A percentile compares a stretch with the other conserved stretches of the same genome.
Evolutionary conservation across 2,329 filamentous ascomycete genomes (phyloP).

Genomic region (Cadophora malorum): DNA sequence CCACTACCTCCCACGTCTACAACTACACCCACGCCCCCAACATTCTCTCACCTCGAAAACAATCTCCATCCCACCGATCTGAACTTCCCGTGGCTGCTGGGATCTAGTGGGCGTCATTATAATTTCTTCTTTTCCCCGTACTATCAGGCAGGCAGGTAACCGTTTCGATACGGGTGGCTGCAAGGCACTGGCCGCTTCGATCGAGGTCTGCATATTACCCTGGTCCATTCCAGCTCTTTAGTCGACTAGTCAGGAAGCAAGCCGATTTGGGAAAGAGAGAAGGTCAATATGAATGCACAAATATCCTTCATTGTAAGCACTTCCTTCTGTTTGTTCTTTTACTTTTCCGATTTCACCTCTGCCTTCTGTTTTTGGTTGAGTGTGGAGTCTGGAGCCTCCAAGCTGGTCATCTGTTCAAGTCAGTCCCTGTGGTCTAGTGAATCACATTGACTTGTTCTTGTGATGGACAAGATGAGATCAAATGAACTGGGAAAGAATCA

Average conservation of each 20-base stretch:
- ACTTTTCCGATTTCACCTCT: neutral
- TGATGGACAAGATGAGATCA: slow-evolving; percentile 16
- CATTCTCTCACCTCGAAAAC: no score
- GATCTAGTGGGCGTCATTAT: slow-evolving; percentile 4
- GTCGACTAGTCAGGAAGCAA: slow-evolving; percentile 26
- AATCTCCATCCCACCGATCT: neutral
- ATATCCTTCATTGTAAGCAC: slow-evolving; percentile 62
- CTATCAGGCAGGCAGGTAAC: slow-evolving; percentile 5
- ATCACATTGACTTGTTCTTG: slow-evolving; percentile 20
- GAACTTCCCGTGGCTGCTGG: neutral
- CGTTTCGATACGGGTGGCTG: slow-evolving; percentile 37
- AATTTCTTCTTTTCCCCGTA: neutral
- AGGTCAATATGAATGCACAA: slow-evolving; percentile 59
- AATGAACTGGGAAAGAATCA: neutral
- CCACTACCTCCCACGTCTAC: neutral
- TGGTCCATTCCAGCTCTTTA: slow-evolving; percentile 23
- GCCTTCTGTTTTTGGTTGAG: neutral
- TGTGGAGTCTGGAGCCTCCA: neutral
- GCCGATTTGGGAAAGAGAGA: slow-evolving; percentile 33
- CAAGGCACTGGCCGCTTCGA: slow-evolving; percentile 41
- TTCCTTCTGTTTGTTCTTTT: slow-evolving; percentile 1
- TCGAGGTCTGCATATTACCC: slow-evolving; percentile 41
- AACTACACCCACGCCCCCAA: neutral
- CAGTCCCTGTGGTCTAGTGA: neutral
- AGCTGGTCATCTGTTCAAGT: neutral